These are phyloP conservation scores for Phoma sp. DNA, from an alignment of 2,329 filamentous ascomycete species.

Conservation along the genomic window DNA sequence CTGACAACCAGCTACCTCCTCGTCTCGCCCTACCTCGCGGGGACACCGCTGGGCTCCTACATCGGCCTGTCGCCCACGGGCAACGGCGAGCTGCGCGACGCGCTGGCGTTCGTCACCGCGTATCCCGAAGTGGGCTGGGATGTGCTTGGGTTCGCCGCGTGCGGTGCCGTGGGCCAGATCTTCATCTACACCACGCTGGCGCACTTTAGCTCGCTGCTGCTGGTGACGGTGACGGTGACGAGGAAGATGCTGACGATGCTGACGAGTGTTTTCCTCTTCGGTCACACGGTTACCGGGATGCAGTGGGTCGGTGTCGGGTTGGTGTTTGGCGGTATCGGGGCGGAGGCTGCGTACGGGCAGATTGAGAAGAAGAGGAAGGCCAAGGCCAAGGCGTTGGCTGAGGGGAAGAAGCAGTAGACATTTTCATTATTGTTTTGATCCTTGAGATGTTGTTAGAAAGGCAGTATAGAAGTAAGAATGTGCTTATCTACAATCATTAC, in stretches of 20 bases:
- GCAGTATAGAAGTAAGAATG: too few species aligned
- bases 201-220: constrained; percentile 86
- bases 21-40: constrained; percentile 78
- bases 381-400: constrained; percentile 57
- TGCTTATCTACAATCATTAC: too few species aligned
- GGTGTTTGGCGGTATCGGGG: constrained; percentile 94
- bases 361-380: constrained; percentile 85
- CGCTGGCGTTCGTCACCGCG: constrained; percentile 77
- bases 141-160: constrained; percentile 86
- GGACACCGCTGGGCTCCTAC: constrained; percentile 55
- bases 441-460: too few species aligned
- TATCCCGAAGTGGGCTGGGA: constrained; percentile 86
- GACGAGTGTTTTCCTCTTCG: constrained; percentile 91
- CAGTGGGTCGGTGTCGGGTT: constrained; percentile 92
- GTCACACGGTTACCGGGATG: constrained; percentile 82
- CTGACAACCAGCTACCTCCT: constrained; percentile 80
- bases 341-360: constrained; percentile 81
- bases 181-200: constrained; percentile 96
- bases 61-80: constrained; percentile 51
- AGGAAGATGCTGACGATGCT: constrained; percentile 99
- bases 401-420: constrained; percentile 21
- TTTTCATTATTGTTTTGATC: too few species aligned
- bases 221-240: constrained; percentile 96
- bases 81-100: constrained; percentile 77
- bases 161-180: constrained; percentile 90